Conservation (phyloP, 1,284 basidiomycete species). For the Salmacisia buchloeana region DNA sequence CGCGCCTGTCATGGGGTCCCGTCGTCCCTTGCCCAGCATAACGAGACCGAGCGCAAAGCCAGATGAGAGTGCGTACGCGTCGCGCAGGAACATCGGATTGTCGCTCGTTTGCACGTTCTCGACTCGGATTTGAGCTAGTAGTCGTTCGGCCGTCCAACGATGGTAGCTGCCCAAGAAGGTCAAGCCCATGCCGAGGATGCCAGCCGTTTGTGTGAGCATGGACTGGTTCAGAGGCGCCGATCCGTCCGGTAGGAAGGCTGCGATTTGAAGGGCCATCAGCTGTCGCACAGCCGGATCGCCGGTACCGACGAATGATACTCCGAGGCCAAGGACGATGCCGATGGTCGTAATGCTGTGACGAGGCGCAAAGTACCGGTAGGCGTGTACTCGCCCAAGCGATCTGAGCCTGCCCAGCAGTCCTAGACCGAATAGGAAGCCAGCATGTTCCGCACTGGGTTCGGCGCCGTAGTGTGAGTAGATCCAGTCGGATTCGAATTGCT, state of each 20-base stretch:
- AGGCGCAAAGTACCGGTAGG: conserved; percentile 81
- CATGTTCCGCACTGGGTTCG: conserved; percentile 76
- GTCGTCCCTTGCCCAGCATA: conserved; percentile 69
- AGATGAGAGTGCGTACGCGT: conserved; percentile 84
- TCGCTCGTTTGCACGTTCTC: conserved; percentile 72
- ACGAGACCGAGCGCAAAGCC: conserved; percentile 89
- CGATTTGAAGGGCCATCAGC: conserved; percentile 83
- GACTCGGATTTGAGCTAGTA: conserved; percentile 75
- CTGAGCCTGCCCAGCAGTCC: conserved; percentile 85
- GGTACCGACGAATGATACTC: conserved; percentile 83
- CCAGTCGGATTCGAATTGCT: conserved; percentile 52
- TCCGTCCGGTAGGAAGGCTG: conserved; percentile 79
- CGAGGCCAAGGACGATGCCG: conserved; percentile 82
- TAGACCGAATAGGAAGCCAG: conserved; percentile 86
- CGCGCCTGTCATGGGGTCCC: conserved; percentile 31
- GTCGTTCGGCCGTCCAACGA: conserved; percentile 83
- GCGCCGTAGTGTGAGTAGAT: conserved; percentile 40
- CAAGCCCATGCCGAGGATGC: conserved; percentile 79
- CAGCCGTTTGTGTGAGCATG: conserved; percentile 81
- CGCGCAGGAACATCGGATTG: conserved; percentile 55
- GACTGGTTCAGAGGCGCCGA: conserved; percentile 83
- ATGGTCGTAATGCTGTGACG: conserved; percentile 93
- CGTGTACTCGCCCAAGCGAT: conserved; percentile 74
- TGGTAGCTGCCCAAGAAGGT: conserved; percentile 83
- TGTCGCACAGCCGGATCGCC: conserved; percentile 81